Evolutionary conservation across 331 rosid species (phyloP).

Genomic region (Rosa hybrid): DNA sequence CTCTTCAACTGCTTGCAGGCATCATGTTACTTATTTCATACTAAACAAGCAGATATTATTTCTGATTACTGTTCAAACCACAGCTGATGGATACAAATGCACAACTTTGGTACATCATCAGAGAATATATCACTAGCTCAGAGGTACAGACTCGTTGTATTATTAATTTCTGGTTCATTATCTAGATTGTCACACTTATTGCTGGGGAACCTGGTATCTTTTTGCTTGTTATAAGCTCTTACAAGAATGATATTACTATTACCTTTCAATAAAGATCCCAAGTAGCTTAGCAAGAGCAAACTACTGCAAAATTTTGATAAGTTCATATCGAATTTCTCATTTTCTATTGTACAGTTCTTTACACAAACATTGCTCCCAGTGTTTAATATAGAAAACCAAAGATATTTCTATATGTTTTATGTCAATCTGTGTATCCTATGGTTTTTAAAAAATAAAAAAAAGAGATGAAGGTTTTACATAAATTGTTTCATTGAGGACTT

Average conservation of each 20-base stretch:
- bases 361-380: background rate
- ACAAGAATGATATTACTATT: background rate
- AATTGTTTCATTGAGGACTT: constrained; percentile 5
- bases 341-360: background rate
- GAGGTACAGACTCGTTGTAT: constrained; percentile 53
- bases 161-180: constrained; percentile 2
- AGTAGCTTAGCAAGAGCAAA: background rate
- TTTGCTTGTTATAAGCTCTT: background rate
- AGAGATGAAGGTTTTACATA: background rate
- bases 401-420: background rate
- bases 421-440: background rate
- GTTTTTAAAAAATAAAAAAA: background rate
- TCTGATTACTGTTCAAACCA: constrained; percentile 35
- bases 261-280: background rate
- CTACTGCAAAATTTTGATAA: background rate
- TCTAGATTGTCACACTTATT: background rate
- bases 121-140: constrained; percentile 91
- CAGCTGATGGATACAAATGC: constrained; percentile 98
- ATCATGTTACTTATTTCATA: constrained; percentile 26
- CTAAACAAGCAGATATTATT: constrained; percentile 9
- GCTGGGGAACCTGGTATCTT: background rate
- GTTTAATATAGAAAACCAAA: background rate
- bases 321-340: background rate
- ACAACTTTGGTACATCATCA: constrained; percentile 94
- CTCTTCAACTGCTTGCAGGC: constrained; percentile 24